Evolutionary conservation across 2,329 filamentous ascomycete genomes (phyloP), one percentile per base, ranked within the genome.

Genomic region (Whalleya microplaca): DNA sequence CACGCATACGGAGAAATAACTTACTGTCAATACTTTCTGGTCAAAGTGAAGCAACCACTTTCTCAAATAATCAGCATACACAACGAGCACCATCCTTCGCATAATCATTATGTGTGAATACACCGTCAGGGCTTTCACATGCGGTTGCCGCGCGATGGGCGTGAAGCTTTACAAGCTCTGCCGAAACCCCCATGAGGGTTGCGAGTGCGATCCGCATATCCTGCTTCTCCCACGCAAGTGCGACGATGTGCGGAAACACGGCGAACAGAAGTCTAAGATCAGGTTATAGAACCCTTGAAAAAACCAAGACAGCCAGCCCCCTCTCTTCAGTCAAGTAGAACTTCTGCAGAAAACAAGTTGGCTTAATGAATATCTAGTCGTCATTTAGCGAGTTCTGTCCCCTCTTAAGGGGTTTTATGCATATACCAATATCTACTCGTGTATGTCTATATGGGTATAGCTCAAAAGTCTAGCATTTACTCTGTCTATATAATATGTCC

Each of bases 161-260:
- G 51, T 46, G 4, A 59, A 53, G 40, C 50, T 64, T 2, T 32
- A 56, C 29, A 48, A 23, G 21, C 45, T 32, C 40, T 67, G 63
- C 48, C 16, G 29, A 2, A 27, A 51, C 40, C 65, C 64, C 21
- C 61, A 46, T 47, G 42, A 49, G 1, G 55, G 58, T 40, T 67
- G 62, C 46, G 50, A 44, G n/a, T 45, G 48, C 21, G 56, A 59
- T 1, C 54, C 58, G 8, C 47, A 61, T 29, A 64, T 63, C 29
- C 51, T 66, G 18, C 58, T 65, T 41, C 48, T 65, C 14, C 64
- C 63, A 43, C 61, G 63, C 12, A 48, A 43, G 9, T 67, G 63
- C 56, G 53, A 64, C 47, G 61, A 65, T 43, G 53, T 45, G 2
- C 41, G 62, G 21, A 65, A 63, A 4, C 61, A 64, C 37, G 10